Evolutionary conservation across 1,139 yeast genomes (phyloP).

Genomic region (Sugiyamaella japonica): DNA sequence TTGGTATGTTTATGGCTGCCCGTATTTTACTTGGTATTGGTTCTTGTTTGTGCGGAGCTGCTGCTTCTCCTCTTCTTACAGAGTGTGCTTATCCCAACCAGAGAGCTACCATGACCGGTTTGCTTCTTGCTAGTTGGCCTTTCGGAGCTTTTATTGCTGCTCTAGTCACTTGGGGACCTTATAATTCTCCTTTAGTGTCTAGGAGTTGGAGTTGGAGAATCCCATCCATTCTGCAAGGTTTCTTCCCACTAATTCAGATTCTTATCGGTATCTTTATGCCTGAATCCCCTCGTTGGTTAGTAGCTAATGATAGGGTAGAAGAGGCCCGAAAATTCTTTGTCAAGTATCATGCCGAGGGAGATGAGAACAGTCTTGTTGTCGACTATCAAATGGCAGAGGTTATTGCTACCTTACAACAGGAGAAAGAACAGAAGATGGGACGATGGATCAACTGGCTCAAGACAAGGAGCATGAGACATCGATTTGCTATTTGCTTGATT

Average conservation of each 20-base stretch:
- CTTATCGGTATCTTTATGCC: slow-evolving; percentile 60
- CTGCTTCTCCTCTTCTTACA: slow-evolving; percentile 26
- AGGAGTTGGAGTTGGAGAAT: slow-evolving; percentile 45
- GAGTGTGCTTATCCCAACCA: slow-evolving; percentile 28
- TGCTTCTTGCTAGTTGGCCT: slow-evolving; percentile 48
- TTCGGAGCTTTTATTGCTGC: slow-evolving; percentile 52
- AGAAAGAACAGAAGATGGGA: slow-evolving; percentile 24
- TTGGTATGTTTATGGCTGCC: slow-evolving; percentile 27
- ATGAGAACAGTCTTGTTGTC: slow-evolving; percentile 24
- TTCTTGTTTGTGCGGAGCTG: slow-evolving; percentile 27
- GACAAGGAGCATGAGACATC: slow-evolving; percentile 33
- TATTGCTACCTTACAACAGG: slow-evolving; percentile 11
- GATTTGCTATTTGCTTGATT: slow-evolving; percentile 38
- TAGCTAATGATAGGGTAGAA: slow-evolving; percentile 48
- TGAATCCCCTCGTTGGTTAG: slow-evolving; percentile 67
- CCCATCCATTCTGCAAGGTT: slow-evolving; percentile 49
- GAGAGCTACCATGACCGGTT: slow-evolving; percentile 28
- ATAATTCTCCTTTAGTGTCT: slow-evolving; percentile 25
- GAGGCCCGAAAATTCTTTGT: slow-evolving; percentile 44
- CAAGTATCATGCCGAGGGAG: slow-evolving; percentile 32
- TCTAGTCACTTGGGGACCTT: slow-evolving; percentile 48
- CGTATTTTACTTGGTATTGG: slow-evolving; percentile 32
- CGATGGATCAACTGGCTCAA: slow-evolving; percentile 21
- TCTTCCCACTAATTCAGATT: slow-evolving; percentile 48
- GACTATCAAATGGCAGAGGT: slow-evolving; percentile 22